Evolutionary conservation across 768 basidiomycete species (phyloP), one percentile per base, ranked within the genome.

Genomic region (Steccherinum ochraceum): DNA sequence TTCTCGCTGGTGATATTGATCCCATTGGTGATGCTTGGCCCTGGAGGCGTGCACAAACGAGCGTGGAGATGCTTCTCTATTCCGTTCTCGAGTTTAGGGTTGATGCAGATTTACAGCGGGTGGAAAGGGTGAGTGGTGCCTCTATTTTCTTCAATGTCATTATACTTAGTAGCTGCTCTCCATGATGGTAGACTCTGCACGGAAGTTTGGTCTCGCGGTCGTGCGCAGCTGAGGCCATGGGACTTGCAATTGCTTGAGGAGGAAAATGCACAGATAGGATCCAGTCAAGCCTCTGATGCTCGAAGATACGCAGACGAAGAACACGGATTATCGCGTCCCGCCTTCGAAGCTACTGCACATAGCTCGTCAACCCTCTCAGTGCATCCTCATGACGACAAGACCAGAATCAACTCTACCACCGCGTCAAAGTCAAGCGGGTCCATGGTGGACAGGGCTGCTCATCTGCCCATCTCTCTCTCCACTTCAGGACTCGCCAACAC

Each of bases 131-230:
- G 44, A 46, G 57, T 54, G 12, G n/a, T 42, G 48, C 47, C 18
- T 39, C 12, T 3, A 27, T 25, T 11, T 24, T 50, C 45, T 40
- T 19, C 51, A 27, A 16, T 18, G 19, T n/a, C 35, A n/a, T 21
- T 55, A 16, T 41, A 24, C 39, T 3, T 21, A 24, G n/a, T n/a
- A n/a, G n/a, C n/a, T n/a, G n/a, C n/a, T n/a, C n/a, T n/a, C n/a
- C n/a, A n/a, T n/a, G n/a, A n/a, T n/a, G n/a, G n/a, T 30, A 65
- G 65, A 30, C 69, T 70, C 50, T 74, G 71, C 56, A 60, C 61
- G 30, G 55, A 66, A 43, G 60, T 73, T 10, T 70, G 62, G 61
- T 50, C 61, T 18, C 65, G 69, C n/a, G 65, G 65, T n/a, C 48
- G 52, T 13, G 61, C 58, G 20, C 71, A 73, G 52, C 53, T 74